Conservation (phyloP, 768 basidiomycete species). For the Clathrus columnatus region DNA sequence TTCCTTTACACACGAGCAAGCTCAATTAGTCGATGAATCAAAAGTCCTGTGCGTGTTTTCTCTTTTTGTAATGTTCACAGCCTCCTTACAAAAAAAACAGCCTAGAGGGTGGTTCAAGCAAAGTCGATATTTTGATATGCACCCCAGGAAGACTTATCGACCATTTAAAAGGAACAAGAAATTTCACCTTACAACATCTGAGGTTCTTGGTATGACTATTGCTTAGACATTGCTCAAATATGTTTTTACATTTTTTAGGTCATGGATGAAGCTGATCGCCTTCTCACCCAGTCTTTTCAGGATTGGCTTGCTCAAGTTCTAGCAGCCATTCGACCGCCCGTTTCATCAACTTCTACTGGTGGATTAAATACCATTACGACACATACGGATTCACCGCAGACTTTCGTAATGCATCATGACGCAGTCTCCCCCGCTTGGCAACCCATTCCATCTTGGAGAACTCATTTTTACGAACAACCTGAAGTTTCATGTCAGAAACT, state of each 20-base stretch:
- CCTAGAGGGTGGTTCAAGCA: conserved; percentile 78
- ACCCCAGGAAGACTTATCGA: conserved; percentile 95
- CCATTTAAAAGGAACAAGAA: conserved; percentile 78
- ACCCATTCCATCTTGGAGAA: conserved; percentile 30
- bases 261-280: conserved; percentile 96
- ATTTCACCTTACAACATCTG: conserved; percentile 89
- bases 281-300: conserved; percentile 92
- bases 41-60: conserved; percentile 36
- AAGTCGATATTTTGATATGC: conserved; percentile 88
- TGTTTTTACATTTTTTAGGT: conserved; percentile 41
- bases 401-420: conserved; percentile 32
- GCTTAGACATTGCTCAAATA: neutral
- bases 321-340: conserved; percentile 50
- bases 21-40: conserved; percentile 60
- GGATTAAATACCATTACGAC: neutral
- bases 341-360: conserved; percentile 1
- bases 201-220: conserved; percentile 70
- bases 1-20: conserved; percentile 87
- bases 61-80: neutral
- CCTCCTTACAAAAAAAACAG: conserved; percentile 28
- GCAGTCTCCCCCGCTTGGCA: conserved; percentile 55
- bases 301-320: conserved; percentile 87
- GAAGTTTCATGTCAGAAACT: conserved; percentile 82
- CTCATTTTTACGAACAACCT: conserved; percentile 49
- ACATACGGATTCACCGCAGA: neutral